Evolutionary conservation across 331 rosid species (phyloP), one percentile per base, ranked within the genome.

Genomic region (Arachis monticola): DNA sequence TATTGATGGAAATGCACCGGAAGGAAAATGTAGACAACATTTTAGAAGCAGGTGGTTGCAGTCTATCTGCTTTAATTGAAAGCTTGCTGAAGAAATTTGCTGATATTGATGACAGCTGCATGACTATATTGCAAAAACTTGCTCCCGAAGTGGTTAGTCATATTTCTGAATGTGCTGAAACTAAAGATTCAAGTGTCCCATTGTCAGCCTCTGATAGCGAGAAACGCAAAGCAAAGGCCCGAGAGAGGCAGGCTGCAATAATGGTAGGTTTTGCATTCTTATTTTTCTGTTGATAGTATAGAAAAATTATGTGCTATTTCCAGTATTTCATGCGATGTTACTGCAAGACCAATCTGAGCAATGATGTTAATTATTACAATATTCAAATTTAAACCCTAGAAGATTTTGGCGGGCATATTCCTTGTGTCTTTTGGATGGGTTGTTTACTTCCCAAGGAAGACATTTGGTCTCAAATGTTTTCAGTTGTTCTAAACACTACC

Each of bases 201-300:
- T 70, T 79, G 56, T 76, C 83, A 45, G 81, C 82, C 56, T 89
- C 98, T 50, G 98, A 92, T 48, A 76, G 85, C n/a, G 99, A 95
- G 82, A 95, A 88, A 84, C 91, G 96, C 84, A 95, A 89, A 87
- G 94, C 90, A 75, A 95, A 92, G 82, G 98, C 97, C 60, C 89
- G 98, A 79, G 97, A 90, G 86, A 90, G 88, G 84, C 99, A 95
- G 87, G 97, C 99, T 71, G 98, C 96, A 52, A 83, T 95, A 65
- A 70, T 95, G 90, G 96, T 90, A 77, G 73, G 84, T 69, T 41
- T 64, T 81, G 70, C 35, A n/a, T 52, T 67, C 56, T 46, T 62
- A 4, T 57, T 76, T 48, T 76, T 51, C n/a, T 35, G 47, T 53
- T 14, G 41, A 32, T 67, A 58, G 46, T 79, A 59, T 70, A 32